Evolutionary conservation across 495 filamentous ascomycete species (phyloP), one percentile per base, ranked within the genome.

Genomic region (Elaphomyces granulatus): DNA sequence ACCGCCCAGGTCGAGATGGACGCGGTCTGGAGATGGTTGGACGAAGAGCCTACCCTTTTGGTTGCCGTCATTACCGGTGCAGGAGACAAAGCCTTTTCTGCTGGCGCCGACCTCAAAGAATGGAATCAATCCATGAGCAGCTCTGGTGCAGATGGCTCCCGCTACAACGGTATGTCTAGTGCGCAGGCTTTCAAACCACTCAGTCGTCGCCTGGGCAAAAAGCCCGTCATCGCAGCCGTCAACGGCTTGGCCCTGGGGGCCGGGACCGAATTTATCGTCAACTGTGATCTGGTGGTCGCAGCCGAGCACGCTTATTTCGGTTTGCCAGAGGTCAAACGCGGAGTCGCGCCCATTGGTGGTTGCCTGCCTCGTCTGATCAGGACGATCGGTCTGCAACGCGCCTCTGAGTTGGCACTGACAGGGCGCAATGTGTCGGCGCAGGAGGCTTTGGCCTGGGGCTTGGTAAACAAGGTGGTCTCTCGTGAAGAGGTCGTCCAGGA

Each of bases 231-330:
- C 40, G 73, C 72, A 8, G 83, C 83, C 3, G 77, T 87, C 20
- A 78, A 83, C 50, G 83, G 83, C n/a, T 52, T 77, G n/a, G 75
- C 72, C 45, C 63, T 80, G 41, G 83, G 83, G 10, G 83, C 82
- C 34, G 83, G 82, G 2, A 72, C 75, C 42, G 83, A 88, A 58
- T 78, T 83, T 60, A 59, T 73, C 2, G 61, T 76, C 3, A 86
- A 85, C 43, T 72, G 70, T 50, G 82, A 87, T 57, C 49, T 87
- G 4, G 70, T 83, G 0, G 39, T 86, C 18, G 80, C 80, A 14
- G 59, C 67, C 3, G 43, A 53, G 8, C 41, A 46, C 2, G 76
- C 78, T 0, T 54, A 54, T 33, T 83, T 87, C 47, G 65, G 59
- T 7, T 59, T 87, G 3, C 79, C 80, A 0, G 82, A 87, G 54